phyloP scores from a whole-genome alignment of 805 yeast genomes.

The Phaffomyces opuntiae region DNA sequence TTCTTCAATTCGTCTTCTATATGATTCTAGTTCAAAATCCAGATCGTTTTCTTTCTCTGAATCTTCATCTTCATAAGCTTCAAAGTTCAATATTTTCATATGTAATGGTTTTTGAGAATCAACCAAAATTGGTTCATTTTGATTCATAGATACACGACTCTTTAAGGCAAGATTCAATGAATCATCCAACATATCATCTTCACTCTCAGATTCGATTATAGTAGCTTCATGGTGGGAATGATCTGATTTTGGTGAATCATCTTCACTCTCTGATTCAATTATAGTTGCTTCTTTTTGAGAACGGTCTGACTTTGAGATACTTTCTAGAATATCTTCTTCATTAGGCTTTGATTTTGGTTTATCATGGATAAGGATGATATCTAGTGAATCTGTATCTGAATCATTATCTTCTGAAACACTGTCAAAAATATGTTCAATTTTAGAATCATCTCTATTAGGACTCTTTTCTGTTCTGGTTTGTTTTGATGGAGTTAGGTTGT shows the following conservation, averaged over 20 bases:
- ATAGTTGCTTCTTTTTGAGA: too few relatives aligned
- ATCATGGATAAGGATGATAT: too few relatives aligned
- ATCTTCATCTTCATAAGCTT: conserved; percentile 6
- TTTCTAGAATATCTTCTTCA: too few relatives aligned
- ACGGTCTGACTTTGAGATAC: too few relatives aligned
- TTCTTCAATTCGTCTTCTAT: background rate
- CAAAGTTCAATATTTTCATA: conserved; percentile 6
- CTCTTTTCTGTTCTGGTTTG: too few relatives aligned
- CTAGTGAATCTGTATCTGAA: too few relatives aligned
- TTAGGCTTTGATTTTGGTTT: too few relatives aligned
- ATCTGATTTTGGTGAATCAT: background rate
- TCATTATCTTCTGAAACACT: too few relatives aligned
- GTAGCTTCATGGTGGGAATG: too few relatives aligned
- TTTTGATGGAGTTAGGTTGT: too few relatives aligned
- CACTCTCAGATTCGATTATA: background rate
- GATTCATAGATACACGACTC: background rate
- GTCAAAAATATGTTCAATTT: too few relatives aligned
- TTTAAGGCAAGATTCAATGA: background rate
- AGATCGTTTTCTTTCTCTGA: background rate
- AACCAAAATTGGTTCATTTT: background rate
- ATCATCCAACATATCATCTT: conserved; percentile 1
- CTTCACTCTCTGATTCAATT: background rate
- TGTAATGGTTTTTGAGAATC: background rate
- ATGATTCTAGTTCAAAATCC: background rate
- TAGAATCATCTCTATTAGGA: too few relatives aligned